Conservation (phyloP, 768 basidiomycete genomes). For the Neoboletus magnificus region DNA sequence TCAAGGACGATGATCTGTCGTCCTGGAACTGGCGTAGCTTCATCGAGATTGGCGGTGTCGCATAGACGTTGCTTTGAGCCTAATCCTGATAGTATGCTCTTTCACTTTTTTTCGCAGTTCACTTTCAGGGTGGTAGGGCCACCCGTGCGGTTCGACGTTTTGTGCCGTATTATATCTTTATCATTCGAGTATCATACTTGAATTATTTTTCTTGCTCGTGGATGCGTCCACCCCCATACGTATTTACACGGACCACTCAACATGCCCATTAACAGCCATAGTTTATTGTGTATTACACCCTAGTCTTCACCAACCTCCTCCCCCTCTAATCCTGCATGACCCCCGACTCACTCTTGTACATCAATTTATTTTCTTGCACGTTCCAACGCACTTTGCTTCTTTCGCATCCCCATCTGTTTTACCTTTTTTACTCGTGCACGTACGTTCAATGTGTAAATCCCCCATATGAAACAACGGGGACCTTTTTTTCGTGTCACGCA, state of each 20-base stretch:
- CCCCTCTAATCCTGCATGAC: slow-evolving; percentile 11
- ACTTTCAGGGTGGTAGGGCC: slow-evolving; percentile 1
- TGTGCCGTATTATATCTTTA: slow-evolving; percentile 5
- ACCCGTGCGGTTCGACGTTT: neutral
- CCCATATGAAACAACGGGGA: neutral
- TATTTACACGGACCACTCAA: slow-evolving; percentile 20
- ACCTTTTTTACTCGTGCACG: neutral
- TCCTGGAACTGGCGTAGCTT: slow-evolving; percentile 62
- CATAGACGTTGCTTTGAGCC: slow-evolving; percentile 1
- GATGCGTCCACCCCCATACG: slow-evolving; percentile 13
- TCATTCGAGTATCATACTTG: slow-evolving; percentile 16
- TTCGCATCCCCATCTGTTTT: neutral
- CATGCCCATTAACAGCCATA: slow-evolving; percentile 4
- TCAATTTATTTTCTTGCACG: slow-evolving; percentile 10
- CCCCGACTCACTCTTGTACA: neutral
- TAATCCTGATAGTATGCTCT: neutral
- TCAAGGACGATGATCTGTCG: slow-evolving; percentile 46
- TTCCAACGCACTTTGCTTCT: neutral
- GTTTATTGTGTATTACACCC: slow-evolving; percentile 12
- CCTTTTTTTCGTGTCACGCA: neutral
- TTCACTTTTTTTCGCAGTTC: neutral
- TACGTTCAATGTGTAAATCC: neutral
- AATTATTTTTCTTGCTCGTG: neutral
- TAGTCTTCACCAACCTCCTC: neutral
- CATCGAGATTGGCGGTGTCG: slow-evolving; percentile 49